Conservation (phyloP, 495 filamentous ascomycete genomes). For the Beverwykella pulmonaria region DNA sequence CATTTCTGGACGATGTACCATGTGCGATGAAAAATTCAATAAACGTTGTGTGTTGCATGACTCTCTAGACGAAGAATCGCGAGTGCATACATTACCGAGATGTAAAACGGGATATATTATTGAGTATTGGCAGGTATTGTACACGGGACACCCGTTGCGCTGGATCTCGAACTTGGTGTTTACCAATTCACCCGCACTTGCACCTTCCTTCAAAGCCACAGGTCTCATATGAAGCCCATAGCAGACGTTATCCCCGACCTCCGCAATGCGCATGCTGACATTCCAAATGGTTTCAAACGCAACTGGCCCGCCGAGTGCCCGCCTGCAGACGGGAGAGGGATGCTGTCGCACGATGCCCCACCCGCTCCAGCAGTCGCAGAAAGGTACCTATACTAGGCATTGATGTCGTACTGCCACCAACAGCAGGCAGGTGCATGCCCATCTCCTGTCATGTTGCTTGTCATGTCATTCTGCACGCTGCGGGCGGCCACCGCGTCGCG, state of each 20-base stretch:
- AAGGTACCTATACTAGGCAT: not conserved
- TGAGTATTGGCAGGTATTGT: not conserved
- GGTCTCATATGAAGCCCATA: not conserved
- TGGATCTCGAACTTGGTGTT: not conserved
- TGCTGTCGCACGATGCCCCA: slow-evolving; percentile 15
- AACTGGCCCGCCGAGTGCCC: not conserved
- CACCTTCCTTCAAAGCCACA: not conserved
- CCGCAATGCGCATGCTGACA: not conserved
- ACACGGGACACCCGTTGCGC: not conserved
- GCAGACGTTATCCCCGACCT: not conserved
- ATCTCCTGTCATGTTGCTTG: too few relatives aligned
- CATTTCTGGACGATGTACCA: slow-evolving; percentile 10
- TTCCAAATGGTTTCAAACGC: not conserved
- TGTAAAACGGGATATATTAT: not conserved
- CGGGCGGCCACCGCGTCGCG: not conserved
- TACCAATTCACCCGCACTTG: not conserved
- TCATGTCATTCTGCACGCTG: too few relatives aligned
- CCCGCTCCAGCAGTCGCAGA: not conserved
- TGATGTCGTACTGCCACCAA: not conserved
- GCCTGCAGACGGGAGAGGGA: not conserved
- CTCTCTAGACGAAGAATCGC: too few relatives aligned
- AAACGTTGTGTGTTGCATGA: not conserved
- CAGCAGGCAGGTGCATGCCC: not conserved
- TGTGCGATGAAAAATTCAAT: not conserved
- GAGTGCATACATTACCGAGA: too few relatives aligned